phyloP scores from a whole-genome alignment of 768 basidiomycete species.

The Lentinula sp. region DNA sequence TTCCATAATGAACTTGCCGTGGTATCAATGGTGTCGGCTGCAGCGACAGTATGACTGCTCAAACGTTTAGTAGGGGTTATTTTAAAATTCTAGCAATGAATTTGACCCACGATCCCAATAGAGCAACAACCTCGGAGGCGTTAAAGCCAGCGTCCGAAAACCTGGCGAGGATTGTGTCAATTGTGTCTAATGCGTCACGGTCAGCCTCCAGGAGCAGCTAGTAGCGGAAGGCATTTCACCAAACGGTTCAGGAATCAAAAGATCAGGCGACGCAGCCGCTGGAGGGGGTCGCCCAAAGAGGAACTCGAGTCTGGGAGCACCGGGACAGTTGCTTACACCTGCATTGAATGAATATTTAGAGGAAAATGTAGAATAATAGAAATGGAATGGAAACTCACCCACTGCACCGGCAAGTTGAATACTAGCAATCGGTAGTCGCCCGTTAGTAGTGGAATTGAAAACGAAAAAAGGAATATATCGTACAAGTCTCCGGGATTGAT shows the following conservation, averaged over 20 bases:
- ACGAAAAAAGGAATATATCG: background rate
- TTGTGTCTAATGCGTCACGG: background rate
- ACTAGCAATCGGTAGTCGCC: slow-evolving; percentile 8
- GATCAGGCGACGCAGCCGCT: slow-evolving; percentile 21
- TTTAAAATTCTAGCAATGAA: background rate
- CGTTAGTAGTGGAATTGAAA: background rate
- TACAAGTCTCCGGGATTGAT: slow-evolving; percentile 30
- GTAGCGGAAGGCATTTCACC: slow-evolving; percentile 5
- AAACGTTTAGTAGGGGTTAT: background rate
- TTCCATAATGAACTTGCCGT: background rate
- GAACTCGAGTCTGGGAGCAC: slow-evolving; percentile 26
- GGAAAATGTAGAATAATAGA: background rate
- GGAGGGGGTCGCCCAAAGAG: slow-evolving; percentile 30
- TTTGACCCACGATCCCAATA: slow-evolving; percentile 7
- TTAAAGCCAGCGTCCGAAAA: slow-evolving; percentile 9
- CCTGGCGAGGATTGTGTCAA: slow-evolving; percentile 7
- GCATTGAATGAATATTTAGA: background rate
- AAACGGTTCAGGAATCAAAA: slow-evolving; percentile 23
- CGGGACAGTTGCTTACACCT: slow-evolving; percentile 24
- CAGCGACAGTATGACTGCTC: slow-evolving; percentile 10
- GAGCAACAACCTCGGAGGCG: slow-evolving; percentile 9
- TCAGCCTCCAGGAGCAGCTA: background rate
- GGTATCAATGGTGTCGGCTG: slow-evolving; percentile 9
- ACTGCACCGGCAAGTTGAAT: slow-evolving; percentile 33
- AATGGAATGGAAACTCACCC: slow-evolving; percentile 5